These are phyloP conservation scores for Teratosphaeria pseudoeucalypti DNA, from an alignment of 2,329 filamentous ascomycete genomes.

Conservation along the genomic window DNA sequence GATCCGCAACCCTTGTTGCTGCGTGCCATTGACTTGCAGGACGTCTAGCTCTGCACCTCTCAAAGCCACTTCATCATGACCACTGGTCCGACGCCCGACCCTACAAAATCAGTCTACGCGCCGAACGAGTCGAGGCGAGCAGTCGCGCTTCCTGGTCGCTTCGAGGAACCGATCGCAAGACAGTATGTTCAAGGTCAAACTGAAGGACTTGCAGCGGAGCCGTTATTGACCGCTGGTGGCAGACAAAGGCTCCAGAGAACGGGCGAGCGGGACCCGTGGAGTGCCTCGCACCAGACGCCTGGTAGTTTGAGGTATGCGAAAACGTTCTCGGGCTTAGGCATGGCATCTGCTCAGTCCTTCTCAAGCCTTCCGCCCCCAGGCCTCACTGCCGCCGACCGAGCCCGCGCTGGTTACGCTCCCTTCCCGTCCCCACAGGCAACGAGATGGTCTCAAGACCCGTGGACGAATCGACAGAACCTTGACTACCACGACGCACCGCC, in stretches of 20 bases:
- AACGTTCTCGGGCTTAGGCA: conserved; percentile 9
- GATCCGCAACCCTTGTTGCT: conserved; percentile 4
- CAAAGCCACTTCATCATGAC: conserved; percentile 6
- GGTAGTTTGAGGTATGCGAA: conserved; percentile 19
- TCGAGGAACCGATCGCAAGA: conserved; percentile 12
- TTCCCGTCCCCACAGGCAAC: conserved; percentile 16
- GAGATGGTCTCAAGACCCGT: conserved; percentile 19
- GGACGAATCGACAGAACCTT: conserved; percentile 15
- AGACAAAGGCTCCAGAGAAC: conserved; percentile 18
- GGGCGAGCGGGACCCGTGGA: conserved; percentile 20
- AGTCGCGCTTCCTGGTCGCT: conserved; percentile 7
- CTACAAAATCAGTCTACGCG: conserved; percentile 16
- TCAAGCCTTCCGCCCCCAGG: conserved; percentile 19
- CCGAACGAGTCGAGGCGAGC: conserved; percentile 9
- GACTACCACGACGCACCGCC: conserved; percentile 15
- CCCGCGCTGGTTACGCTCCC: conserved; percentile 10
- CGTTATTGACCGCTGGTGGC: not conserved
- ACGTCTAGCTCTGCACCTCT: not conserved
- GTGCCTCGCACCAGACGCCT: conserved; percentile 13
- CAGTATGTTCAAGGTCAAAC: conserved; percentile 7
- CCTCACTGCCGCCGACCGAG: conserved; percentile 10
- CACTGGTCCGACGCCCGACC: conserved; percentile 7
- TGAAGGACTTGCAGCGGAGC: not conserved
- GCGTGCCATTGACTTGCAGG: conserved; percentile 1
- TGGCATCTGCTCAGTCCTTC: conserved; percentile 12